Evolutionary conservation across 176 grass and related monocot species (phyloP), one percentile per base, ranked within the genome.

Genomic region (Secale cereale): DNA sequence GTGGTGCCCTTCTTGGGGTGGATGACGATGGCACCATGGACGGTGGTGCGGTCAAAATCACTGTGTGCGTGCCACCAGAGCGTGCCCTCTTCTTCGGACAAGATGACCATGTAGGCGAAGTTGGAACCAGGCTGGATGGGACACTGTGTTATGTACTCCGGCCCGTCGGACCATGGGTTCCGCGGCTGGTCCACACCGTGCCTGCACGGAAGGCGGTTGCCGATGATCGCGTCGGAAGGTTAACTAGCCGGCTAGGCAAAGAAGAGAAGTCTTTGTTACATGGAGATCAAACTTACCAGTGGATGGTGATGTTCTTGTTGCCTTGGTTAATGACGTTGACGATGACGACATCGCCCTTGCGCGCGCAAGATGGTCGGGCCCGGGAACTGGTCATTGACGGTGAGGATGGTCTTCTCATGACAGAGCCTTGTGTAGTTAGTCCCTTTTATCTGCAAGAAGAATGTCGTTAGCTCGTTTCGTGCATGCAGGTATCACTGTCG

Each of bases 21-120:
- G 76, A 97, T 50, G 70, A 97, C 36, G 35, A 97, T 91, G 78
- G 92, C 92, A 39, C 92, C 94, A 26, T 91, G 85, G 19, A 97
- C 61, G 9, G 94, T 97, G 59, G 70, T 78, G 15, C 90, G 85
- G 74, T 90, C 88, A 22, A 79, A 94, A 37, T 84, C 91, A 59
- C 70, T 88, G 74, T 90, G 93, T 2, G 90, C 90, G 31, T 95
- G 93, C 90, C 94, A 97, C 76, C 88, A 85, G 0, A 94, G 75
- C 1, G 94, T 97, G 73, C 94, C 94, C 7, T 90, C 87, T 48
- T 94, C 90, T 40, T 76, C 84, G 23, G 75, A 76, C 30, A 97
- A 41, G 35, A 88, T 71, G 43, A 97, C 40, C n/a, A 69, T 59
- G 70, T 97, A 90, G 20, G 87, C 86, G 80, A 88, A 78, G 67